These are phyloP conservation scores for Penicillium argentinense DNA, from an alignment of 495 filamentous ascomycete genomes.

Conservation along the genomic window DNA sequence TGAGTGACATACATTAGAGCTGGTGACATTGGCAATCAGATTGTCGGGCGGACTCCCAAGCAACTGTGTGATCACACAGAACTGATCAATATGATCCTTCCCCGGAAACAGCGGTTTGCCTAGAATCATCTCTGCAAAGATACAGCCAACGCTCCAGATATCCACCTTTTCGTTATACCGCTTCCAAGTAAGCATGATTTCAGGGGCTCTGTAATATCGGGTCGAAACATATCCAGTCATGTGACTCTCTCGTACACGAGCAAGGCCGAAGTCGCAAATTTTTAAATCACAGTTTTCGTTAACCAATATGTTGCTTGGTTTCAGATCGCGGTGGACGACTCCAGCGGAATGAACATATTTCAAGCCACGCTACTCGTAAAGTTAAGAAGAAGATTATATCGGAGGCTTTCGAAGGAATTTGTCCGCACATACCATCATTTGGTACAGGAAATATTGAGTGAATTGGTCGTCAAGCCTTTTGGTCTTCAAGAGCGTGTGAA, in stretches of 20 bases:
- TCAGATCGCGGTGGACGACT: not conserved
- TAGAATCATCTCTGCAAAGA: not conserved
- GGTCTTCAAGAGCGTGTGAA: constrained; percentile 82
- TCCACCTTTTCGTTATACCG: not conserved
- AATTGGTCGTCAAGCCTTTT: constrained; percentile 89
- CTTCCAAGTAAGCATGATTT: not conserved
- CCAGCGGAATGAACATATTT: not conserved
- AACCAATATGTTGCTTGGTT: not conserved
- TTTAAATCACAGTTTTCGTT: not conserved
- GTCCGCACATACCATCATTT: constrained; percentile 80
- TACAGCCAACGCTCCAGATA: not conserved
- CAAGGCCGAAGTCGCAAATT: not conserved
- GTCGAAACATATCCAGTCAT: not conserved
- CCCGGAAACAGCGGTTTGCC: not conserved
- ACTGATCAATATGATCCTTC: not conserved
- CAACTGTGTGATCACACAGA: not conserved
- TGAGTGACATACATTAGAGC: constrained; percentile 94
- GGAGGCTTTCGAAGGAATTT: no score
- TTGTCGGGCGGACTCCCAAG: constrained; percentile 20
- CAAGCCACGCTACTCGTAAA: not conserved
- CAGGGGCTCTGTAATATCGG: not conserved
- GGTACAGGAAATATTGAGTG: constrained; percentile 93
- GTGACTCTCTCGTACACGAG: not conserved
- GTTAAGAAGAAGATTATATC: not conserved
- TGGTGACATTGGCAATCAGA: constrained; percentile 29